Conservation (phyloP, 192 early-diverging fungal species). For the Rhizoclosmatium globosum region DNA sequence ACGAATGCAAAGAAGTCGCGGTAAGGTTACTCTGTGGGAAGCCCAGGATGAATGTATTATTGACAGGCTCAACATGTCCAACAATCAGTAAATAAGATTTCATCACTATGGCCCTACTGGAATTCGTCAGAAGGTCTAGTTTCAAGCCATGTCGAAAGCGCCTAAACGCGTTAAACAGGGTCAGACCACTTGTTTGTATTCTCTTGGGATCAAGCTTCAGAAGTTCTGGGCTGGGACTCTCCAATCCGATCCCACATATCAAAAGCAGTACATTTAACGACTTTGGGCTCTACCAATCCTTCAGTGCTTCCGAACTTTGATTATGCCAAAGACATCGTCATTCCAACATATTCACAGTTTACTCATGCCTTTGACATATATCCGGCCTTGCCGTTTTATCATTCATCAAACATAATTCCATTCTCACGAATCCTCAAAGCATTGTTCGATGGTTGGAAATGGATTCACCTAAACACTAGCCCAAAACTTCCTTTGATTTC, state of each 20-base stretch:
- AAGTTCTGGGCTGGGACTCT: slow-evolving; percentile 40
- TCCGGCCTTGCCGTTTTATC: background rate
- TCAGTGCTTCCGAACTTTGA: background rate
- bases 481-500: too few relatives aligned
- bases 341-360: slow-evolving; percentile 39
- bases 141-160: background rate
- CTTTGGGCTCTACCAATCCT: slow-evolving; percentile 24
- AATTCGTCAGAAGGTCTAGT: slow-evolving; percentile 10
- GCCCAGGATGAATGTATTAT: background rate
- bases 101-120: slow-evolving; percentile 16
- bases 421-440: background rate
- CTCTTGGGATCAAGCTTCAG: slow-evolving; percentile 43
- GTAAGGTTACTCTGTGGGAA: background rate
- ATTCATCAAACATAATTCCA: slow-evolving; percentile 12
- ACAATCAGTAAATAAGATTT: background rate
- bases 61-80: slow-evolving; percentile 10
- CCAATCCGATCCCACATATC: slow-evolving; percentile 20
- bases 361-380: slow-evolving; percentile 2
- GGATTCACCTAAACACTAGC: too few relatives aligned
- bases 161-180: slow-evolving; percentile 5
- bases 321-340: slow-evolving; percentile 29
- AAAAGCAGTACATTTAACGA: slow-evolving; percentile 30
- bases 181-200: slow-evolving; percentile 38
- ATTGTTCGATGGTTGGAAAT: too few relatives aligned
- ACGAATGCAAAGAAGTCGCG: slow-evolving; percentile 35